A percentile compares a stretch with the other conserved stretches of the same genome.
These are phyloP conservation scores for Zymoseptoria tritici DNA, from an alignment of 2,329 filamentous ascomycete species.

Conservation along the genomic window DNA sequence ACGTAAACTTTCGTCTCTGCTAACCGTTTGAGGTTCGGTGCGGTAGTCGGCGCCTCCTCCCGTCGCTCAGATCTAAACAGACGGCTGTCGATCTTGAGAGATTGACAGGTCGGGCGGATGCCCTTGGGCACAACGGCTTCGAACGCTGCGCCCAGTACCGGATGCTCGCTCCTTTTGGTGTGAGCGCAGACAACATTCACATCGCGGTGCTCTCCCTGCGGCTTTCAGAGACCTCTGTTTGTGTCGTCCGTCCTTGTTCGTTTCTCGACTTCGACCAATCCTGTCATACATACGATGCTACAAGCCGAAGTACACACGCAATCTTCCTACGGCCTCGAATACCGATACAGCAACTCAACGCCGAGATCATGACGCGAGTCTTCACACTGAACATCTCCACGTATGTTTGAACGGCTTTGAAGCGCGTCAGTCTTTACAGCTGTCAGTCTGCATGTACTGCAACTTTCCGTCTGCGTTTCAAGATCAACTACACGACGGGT, in stretches of 20 bases:
- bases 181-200: not conserved
- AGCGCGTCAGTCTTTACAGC: not conserved
- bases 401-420: not conserved
- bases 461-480: not conserved
- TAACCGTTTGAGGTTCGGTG: not conserved
- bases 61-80: not conserved
- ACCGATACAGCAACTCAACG: not conserved
- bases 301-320: not conserved
- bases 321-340: not conserved
- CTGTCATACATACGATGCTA: not conserved
- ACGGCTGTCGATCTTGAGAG: not conserved
- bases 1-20: not conserved
- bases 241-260: not conserved
- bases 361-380: not conserved
- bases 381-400: not conserved
- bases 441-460: not conserved
- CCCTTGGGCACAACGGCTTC: not conserved
- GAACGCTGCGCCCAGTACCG: not conserved
- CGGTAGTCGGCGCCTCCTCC: not conserved
- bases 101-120: not conserved
- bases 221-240: not conserved
- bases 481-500: not conserved
- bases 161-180: not conserved
- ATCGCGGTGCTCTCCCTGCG: not conserved
- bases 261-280: not conserved